Conservation (phyloP, 1,284 basidiomycete genomes). For the Cerrena zonata region DNA sequence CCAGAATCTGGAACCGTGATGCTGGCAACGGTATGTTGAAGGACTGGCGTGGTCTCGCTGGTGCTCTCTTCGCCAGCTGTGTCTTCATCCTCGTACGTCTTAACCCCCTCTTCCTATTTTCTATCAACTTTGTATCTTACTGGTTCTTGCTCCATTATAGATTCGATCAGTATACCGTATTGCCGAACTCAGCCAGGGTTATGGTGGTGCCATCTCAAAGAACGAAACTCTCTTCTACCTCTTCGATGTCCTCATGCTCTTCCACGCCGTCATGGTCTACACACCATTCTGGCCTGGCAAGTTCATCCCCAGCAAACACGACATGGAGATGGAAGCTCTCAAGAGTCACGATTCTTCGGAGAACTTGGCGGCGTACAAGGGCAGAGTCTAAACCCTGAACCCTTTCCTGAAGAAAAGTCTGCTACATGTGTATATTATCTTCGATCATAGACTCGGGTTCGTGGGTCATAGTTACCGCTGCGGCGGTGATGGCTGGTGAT, state of each 20-base stretch:
- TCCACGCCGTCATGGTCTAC: constrained; percentile 53
- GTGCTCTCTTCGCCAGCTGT: constrained; percentile 56
- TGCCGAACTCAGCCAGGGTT: constrained; percentile 62
- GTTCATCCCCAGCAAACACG: constrained; percentile 39
- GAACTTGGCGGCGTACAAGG: too few relatives aligned
- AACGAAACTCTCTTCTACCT: constrained; percentile 53
- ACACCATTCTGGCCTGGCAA: constrained; percentile 55
- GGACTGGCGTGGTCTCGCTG: constrained; percentile 59
- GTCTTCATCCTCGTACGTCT: constrained; percentile 52
- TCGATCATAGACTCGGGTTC: too few relatives aligned
- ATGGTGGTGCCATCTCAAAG: constrained; percentile 51
- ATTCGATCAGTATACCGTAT: constrained; percentile 65
- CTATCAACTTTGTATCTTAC: not conserved
- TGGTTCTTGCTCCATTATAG: constrained; percentile 25
- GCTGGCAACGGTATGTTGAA: constrained; percentile 39
- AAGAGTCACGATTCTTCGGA: too few relatives aligned
- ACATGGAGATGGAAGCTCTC: too few relatives aligned
- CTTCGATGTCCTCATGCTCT: constrained; percentile 61
- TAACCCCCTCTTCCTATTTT: not conserved
- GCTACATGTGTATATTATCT: too few relatives aligned
- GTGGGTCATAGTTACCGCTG: too few relatives aligned
- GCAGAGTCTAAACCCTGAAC: too few relatives aligned
- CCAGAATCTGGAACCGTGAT: constrained; percentile 42
- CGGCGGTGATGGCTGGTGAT: too few relatives aligned
- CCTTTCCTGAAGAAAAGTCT: too few relatives aligned